These are phyloP conservation scores for Boletus subparvulus DNA, from an alignment of 768 basidiomycete genomes.

Conservation along the genomic window DNA sequence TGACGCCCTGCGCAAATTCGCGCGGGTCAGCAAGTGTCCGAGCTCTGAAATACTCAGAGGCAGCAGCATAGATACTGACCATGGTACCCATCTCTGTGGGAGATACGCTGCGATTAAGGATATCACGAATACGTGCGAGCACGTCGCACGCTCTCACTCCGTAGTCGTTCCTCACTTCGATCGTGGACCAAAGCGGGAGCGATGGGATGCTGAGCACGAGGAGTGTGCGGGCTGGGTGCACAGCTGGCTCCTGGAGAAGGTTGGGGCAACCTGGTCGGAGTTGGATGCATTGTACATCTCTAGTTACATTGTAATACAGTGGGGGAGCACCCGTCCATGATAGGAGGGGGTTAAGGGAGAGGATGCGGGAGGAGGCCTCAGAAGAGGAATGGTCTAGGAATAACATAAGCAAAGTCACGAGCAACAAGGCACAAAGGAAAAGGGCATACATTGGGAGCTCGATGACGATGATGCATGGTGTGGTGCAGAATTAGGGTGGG, in stretches of 20 bases:
- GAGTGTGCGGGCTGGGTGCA: constrained; percentile 17
- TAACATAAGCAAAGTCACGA: background rate
- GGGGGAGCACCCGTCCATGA: constrained; percentile 18
- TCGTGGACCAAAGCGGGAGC: constrained; percentile 28
- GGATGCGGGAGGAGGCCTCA: constrained; percentile 14
- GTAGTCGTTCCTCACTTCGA: constrained; percentile 30
- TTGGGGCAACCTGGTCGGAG: constrained; percentile 17
- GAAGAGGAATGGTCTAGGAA: constrained; percentile 14
- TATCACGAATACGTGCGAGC: constrained; percentile 27
- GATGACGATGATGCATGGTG: constrained; percentile 18
- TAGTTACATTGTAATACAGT: constrained; percentile 26
- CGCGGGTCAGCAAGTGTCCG: constrained; percentile 30
- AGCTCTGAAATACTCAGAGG: constrained; percentile 31
- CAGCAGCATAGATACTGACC: constrained; percentile 22
- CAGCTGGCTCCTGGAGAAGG: constrained; percentile 21
- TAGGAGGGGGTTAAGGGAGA: constrained; percentile 27
- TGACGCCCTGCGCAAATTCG: constrained; percentile 40
- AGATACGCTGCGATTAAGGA: constrained; percentile 27
- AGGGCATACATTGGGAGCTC: constrained; percentile 18
- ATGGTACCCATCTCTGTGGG: constrained; percentile 25
- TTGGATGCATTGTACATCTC: constrained; percentile 25
- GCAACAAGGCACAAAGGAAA: background rate
- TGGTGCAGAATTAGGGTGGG: constrained; percentile 31
- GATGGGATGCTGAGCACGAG: constrained; percentile 22
- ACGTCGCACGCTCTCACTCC: constrained; percentile 32